phyloP scores from a whole-genome alignment of 2,329 filamentous ascomycete species.

The Fusarium brachygibbosum region DNA sequence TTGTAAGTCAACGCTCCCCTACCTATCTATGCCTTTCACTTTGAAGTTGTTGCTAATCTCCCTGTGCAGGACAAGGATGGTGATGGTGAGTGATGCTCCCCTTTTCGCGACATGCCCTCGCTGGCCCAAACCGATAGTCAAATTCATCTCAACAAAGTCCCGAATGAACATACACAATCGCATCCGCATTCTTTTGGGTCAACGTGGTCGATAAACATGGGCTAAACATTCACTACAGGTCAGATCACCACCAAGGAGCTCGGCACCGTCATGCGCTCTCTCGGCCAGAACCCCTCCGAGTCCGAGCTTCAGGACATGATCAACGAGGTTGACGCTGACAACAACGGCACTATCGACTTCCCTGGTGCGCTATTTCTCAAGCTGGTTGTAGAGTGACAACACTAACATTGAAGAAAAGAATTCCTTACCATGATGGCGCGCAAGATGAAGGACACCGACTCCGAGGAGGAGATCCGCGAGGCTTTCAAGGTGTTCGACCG shows the following conservation, averaged over 20 bases:
- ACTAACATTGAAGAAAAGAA: conserved; percentile 65
- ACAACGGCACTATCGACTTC: conserved; percentile 93
- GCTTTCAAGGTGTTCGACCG: conserved; percentile 92
- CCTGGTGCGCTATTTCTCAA: conserved; percentile 72
- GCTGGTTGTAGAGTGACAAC: not conserved
- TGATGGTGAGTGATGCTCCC: conserved; percentile 76
- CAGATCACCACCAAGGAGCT: conserved; percentile 94
- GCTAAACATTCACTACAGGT: conserved; percentile 64
- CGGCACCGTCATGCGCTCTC: conserved; percentile 90
- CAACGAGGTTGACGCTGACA: conserved; percentile 92
- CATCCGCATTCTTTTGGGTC: conserved; percentile 9
- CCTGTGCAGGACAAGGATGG: conserved; percentile 83
- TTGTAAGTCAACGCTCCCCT: conserved; percentile 75
- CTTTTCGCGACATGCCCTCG: conserved; percentile 28
- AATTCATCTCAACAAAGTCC: conserved; percentile 21
- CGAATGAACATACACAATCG: not conserved
- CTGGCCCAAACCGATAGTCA: conserved; percentile 24
- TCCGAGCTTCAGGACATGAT: conserved; percentile 95
- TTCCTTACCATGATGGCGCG: conserved; percentile 95
- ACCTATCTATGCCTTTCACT: not conserved
- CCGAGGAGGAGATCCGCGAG: conserved; percentile 90
- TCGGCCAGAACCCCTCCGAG: conserved; percentile 91
- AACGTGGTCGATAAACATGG: conserved; percentile 21
- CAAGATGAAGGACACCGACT: conserved; percentile 95
- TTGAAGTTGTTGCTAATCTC: conserved; percentile 46